Evolutionary conservation across 208 protist species (phyloP), one percentile per base, ranked within the genome.

Genomic region (Crithidia mellificae): DNA sequence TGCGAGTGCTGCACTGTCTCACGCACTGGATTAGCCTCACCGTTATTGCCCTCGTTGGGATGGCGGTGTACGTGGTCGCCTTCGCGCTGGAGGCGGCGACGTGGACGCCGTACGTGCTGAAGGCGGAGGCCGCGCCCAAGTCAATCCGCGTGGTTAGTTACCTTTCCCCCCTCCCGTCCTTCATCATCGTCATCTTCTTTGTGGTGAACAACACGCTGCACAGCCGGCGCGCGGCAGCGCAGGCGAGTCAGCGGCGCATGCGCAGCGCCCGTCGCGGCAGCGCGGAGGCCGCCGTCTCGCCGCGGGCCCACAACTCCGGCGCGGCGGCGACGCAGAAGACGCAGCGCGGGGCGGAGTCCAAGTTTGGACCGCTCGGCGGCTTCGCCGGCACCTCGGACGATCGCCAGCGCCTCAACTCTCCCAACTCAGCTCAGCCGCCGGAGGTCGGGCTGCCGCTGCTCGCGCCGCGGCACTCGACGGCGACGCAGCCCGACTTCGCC

Each of bases 41-140:
- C 12, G 32, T 73, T 14, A 38, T 75, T 9, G 74, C 59, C 22
- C 3, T 78, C 15, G 22, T 69, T 19, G 63, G 69, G 0, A 22
- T 70, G 20, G 57, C 39, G 47, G 58, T 79, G 19, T 82, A 70
- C 49, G 58, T 76, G 6, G 68, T 50, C 3, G 72, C 72, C 39
- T 30, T 83, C 20, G 43, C 51, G 20, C 43, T 83, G 27, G 75
- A 80, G 54, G 20, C 25, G 17, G 20, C 52, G 22, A 36, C 43
- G 27, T 69, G 65, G 67, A n/a, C 49, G 2, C 58, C 65, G 17
- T 73, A 77, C 39, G 3, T 8, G 27, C 25, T 68, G 8, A 34
- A 50, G 17, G 34, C 12, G 19, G 61, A 27, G 43, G 29, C 49
- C 5, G 58, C 63, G 17, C 55, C 57, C 4, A 22, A 14, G 1